phyloP scores from a whole-genome alignment of 129 eudicot species.

The Smallanthus sonchifolius region DNA sequence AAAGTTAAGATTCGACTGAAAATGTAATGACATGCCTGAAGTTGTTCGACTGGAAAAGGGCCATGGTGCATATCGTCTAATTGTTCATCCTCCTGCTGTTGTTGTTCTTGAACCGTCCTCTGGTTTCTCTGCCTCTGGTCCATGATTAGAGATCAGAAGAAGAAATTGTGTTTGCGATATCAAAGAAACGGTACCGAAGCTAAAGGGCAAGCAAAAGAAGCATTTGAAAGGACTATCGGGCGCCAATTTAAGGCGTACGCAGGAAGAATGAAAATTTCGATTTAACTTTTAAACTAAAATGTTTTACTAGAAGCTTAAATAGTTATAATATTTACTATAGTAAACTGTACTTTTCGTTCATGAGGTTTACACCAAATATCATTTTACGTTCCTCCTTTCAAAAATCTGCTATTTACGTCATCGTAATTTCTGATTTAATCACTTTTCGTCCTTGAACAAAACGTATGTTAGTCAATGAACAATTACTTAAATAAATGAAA shows the following conservation, averaged over 20 bases:
- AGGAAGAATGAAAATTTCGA: neutral
- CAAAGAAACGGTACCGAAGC: conserved; percentile 3
- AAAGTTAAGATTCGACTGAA: conserved; percentile 1
- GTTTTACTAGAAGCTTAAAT: too few species aligned
- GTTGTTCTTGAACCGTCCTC: conserved; percentile 34
- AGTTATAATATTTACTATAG: too few species aligned
- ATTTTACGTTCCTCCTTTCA: too few species aligned
- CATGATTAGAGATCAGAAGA: conserved; percentile 29
- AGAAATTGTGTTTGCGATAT: neutral
- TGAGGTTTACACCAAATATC: too few species aligned
- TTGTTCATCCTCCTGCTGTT: conserved; percentile 40
- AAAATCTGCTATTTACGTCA: too few species aligned
- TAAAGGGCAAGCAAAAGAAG: neutral
- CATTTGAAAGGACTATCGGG: conserved; percentile 2
- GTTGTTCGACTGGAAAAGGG: conserved; percentile 84
- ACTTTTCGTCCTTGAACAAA: too few species aligned
- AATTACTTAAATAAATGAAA: too few species aligned
- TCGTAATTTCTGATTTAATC: too few species aligned
- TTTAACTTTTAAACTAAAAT: neutral
- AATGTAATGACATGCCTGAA: conserved; percentile 48
- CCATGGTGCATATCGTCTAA: conserved; percentile 66
- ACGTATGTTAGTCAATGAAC: too few species aligned
- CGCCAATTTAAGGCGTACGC: conserved; percentile 24
- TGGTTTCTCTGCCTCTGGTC: conserved; percentile 61
- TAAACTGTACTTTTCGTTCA: too few species aligned